phyloP scores from a whole-genome alignment of 2,329 filamentous ascomycete genomes.

The Alternaria hordeiaustralica region DNA sequence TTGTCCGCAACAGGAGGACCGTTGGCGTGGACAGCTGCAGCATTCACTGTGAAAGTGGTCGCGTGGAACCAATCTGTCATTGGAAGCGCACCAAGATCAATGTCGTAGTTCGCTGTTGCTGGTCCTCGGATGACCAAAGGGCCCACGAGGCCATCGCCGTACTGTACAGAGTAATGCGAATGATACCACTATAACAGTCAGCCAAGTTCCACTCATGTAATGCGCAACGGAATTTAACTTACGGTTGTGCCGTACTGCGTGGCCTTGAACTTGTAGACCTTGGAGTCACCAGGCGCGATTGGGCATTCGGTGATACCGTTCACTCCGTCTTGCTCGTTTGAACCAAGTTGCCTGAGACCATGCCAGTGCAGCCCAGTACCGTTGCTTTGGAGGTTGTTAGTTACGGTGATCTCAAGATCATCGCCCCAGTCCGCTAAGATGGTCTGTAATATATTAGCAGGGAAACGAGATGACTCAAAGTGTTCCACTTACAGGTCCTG shows the following conservation, averaged over 20 bases:
- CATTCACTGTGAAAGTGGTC: conserved; percentile 39
- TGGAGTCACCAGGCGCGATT: conserved; percentile 63
- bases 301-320: conserved; percentile 68
- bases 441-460: conserved; percentile 41
- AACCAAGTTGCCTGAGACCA: conserved; percentile 54
- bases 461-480: neutral
- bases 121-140: conserved; percentile 53
- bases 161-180: conserved; percentile 52
- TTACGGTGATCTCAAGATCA: conserved; percentile 48
- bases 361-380: conserved; percentile 62
- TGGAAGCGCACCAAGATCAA: conserved; percentile 51
- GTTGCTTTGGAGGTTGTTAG: conserved; percentile 48
- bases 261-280: conserved; percentile 43
- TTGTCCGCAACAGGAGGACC: conserved; percentile 56
- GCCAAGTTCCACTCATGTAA: conserved; percentile 9
- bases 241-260: conserved; percentile 47
- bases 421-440: conserved; percentile 54
- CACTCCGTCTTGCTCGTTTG: conserved; percentile 54
- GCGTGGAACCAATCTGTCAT: conserved; percentile 48
- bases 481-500: conserved; percentile 52
- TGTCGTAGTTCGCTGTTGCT: conserved; percentile 50
- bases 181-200: conserved; percentile 56
- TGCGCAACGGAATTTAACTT: conserved; percentile 1
- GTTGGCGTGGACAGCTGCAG: conserved; percentile 44
- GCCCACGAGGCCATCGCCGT: conserved; percentile 52